Evolutionary conservation across 331 rosid species (phyloP).

Genomic region (Saraca asoca): DNA sequence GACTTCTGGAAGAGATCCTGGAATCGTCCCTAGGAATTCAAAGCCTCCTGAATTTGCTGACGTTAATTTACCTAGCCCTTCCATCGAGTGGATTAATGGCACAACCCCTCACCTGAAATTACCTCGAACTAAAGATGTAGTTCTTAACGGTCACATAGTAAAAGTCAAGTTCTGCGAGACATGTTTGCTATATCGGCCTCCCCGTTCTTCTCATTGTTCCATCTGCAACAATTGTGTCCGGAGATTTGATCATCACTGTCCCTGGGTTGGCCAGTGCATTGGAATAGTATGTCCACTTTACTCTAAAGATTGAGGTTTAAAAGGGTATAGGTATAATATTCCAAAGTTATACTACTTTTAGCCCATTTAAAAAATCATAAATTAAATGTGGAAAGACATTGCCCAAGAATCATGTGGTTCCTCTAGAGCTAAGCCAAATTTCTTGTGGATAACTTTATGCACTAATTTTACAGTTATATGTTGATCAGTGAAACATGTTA

Average conservation of each 20-base stretch:
- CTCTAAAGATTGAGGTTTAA: slow-evolving; percentile 7
- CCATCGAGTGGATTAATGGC: slow-evolving; percentile 93
- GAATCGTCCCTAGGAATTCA: slow-evolving; percentile 83
- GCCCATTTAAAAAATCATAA: slow-evolving; percentile 16
- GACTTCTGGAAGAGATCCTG: slow-evolving; percentile 94
- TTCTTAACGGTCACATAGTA: slow-evolving; percentile 71
- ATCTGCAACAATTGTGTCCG: slow-evolving; percentile 95
- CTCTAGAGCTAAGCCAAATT: no score
- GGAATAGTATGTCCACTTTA: slow-evolving; percentile 68
- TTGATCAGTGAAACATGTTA: slow-evolving; percentile 2
- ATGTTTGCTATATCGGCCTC: slow-evolving; percentile 90
- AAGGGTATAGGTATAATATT: no score
- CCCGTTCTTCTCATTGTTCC: slow-evolving; percentile 96
- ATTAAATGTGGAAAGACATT: background rate
- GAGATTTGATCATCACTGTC: slow-evolving; percentile 99
- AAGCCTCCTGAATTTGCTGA: slow-evolving; percentile 79
- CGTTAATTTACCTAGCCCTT: slow-evolving; percentile 58
- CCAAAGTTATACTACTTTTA: slow-evolving; percentile 22
- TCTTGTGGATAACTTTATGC: no score
- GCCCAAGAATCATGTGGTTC: no score
- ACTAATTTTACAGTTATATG: slow-evolving; percentile 10
- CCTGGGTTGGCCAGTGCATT: slow-evolving; percentile 99
- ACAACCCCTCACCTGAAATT: slow-evolving; percentile 73
- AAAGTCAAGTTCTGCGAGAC: slow-evolving; percentile 97
- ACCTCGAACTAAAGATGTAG: slow-evolving; percentile 82